A percentile compares a stretch with the other conserved stretches of the same genome.
phyloP scores from a whole-genome alignment of 116 monocot genomes.

The Papilionanthe hybrid region DNA sequence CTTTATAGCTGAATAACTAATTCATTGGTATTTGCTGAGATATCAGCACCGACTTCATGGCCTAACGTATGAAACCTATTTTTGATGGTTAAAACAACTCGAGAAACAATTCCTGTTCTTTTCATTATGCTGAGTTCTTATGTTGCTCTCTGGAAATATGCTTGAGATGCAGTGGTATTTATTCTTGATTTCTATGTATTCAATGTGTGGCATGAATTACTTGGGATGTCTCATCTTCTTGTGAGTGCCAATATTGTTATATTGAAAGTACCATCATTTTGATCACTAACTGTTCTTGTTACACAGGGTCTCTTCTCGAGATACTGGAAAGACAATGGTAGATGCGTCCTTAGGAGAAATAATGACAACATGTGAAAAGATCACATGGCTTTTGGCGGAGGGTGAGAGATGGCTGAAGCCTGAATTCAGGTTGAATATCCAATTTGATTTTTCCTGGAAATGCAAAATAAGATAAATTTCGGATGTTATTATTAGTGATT shows the following conservation, averaged over 20 bases:
- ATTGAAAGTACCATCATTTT: neutral
- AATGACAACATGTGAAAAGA: slow-evolving; percentile 99
- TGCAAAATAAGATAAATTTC: neutral
- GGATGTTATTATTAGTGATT: neutral
- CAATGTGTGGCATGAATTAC: neutral
- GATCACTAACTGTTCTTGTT: neutral
- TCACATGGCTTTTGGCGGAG: slow-evolving; percentile 92
- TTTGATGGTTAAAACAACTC: neutral
- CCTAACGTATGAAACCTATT: neutral
- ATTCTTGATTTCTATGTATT: neutral
- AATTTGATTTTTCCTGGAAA: neutral
- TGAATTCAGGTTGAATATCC: slow-evolving; percentile 75
- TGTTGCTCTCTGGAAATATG: neutral
- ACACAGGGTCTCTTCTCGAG: slow-evolving; percentile 7
- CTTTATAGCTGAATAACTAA: neutral
- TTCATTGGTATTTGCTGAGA: neutral
- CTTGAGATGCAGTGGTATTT: neutral
- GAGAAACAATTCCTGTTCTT: neutral
- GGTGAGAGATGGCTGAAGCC: slow-evolving; percentile 97
- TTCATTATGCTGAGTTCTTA: neutral
- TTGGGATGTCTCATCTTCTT: neutral
- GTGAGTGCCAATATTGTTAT: neutral
- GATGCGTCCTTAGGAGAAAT: slow-evolving; percentile 99
- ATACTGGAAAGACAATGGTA: slow-evolving; percentile 99
- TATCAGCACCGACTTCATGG: neutral